These are phyloP conservation scores for Salvia miltiorrhiza DNA, from an alignment of 257 asterid species.

Conservation along the genomic window DNA sequence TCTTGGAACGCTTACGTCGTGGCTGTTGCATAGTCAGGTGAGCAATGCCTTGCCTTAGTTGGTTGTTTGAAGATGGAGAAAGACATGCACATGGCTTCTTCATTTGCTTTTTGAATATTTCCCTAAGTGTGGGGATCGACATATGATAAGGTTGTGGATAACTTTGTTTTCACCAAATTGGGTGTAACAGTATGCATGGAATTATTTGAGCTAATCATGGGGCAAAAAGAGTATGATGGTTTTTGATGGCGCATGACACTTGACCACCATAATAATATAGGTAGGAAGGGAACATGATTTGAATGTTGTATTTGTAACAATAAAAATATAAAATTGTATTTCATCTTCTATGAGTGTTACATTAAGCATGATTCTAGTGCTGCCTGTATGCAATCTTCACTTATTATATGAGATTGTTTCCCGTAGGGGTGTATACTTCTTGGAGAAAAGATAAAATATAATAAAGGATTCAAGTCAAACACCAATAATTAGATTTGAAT, in stretches of 20 bases:
- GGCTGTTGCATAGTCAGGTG: constrained; percentile 55
- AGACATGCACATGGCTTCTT: not conserved
- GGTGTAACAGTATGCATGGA: not conserved
- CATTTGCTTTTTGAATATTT: not conserved
- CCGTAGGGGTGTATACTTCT: too few species aligned
- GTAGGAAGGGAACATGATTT: not conserved
- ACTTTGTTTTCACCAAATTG: not conserved
- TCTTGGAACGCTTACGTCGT: constrained; percentile 96
- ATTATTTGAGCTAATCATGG: constrained; percentile 9
- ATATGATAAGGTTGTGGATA: not conserved
- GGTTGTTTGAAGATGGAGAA: not conserved
- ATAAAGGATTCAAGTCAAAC: too few species aligned
- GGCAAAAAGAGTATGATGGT: not conserved
- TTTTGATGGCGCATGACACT: constrained; percentile 15
- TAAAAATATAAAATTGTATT: not conserved
- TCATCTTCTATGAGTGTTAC: too few species aligned
- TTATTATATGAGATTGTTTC: too few species aligned
- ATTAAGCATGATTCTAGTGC: too few species aligned
- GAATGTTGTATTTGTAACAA: not conserved
- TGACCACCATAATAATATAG: not conserved
- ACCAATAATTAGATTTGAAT: too few species aligned
- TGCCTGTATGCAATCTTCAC: too few species aligned
- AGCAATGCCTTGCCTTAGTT: not conserved
- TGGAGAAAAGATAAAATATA: too few species aligned
- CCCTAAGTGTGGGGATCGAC: not conserved